These are phyloP conservation scores for Eucalyptus albens DNA, from an alignment of 345 rosid genomes.

Conservation along the genomic window DNA sequence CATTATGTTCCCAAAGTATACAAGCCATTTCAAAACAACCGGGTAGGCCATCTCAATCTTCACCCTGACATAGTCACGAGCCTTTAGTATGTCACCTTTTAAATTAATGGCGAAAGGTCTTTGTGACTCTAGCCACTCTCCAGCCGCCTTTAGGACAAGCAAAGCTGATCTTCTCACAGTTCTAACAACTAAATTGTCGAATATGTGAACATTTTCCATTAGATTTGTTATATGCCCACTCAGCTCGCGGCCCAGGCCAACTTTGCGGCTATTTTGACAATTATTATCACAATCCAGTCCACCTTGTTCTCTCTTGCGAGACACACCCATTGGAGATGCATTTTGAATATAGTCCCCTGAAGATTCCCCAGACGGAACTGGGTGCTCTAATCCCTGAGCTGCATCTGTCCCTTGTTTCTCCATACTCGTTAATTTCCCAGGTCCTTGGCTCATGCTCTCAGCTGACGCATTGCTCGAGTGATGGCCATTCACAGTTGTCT, in stretches of 20 bases:
- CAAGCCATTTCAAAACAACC: constrained; percentile 52
- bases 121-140: constrained; percentile 52
- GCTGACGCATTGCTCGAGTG: constrained; percentile 9
- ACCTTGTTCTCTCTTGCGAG: constrained; percentile 12
- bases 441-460: constrained; percentile 3
- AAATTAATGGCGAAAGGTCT: constrained; percentile 30
- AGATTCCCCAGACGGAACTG: not conserved
- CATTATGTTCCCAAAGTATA: constrained; percentile 51
- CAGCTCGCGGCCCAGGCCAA: constrained; percentile 17
- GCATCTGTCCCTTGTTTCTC: constrained; percentile 26
- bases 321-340: constrained; percentile 12
- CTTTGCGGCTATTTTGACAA: constrained; percentile 16
- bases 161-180: constrained; percentile 25
- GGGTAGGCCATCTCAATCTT: constrained; percentile 52
- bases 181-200: constrained; percentile 30
- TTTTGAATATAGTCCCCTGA: constrained; percentile 16
- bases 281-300: constrained; percentile 10
- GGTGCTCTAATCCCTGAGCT: constrained; percentile 5
- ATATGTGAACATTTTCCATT: constrained; percentile 23
- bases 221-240: constrained; percentile 35
- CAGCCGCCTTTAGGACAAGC: constrained; percentile 19
- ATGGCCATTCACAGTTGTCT: constrained; percentile 28
- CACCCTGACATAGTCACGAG: constrained; percentile 27
- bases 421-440: constrained; percentile 4
- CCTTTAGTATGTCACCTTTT: constrained; percentile 14